Base-by-base conservation (phyloP, 352 stramenopile species). In the Globisporangium lucens region DNA sequence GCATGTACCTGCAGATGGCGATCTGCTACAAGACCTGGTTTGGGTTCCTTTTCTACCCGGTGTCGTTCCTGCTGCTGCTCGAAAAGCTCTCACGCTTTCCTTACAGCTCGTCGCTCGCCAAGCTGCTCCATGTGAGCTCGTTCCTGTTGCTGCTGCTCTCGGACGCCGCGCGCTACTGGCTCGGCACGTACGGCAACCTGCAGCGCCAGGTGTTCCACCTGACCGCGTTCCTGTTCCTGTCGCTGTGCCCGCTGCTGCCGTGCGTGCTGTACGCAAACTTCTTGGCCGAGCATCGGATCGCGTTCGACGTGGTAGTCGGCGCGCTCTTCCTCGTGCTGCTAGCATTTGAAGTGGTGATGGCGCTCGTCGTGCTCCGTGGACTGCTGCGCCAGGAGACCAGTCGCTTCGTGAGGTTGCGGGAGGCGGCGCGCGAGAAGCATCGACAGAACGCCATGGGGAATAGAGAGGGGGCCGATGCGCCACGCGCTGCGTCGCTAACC, bases 161-260 rank as follows among this genome's bases (percentile, higher is more conserved):
- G 41, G 83, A 90, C 51, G 66, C 73, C 0, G 72, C 70, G 43
- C 83, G 83, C 20, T 89, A 87, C 66, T 87, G 78, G 56, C 71
- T 92, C 55, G 82, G 82, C 6, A 85, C 77, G 27, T 68, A 74
- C 47, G 83, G 83, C 27, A 90, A 89, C 47, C 68, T 90, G 56
- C 76, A 73, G 35, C 67, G 70, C 17, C 79, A 89, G 30, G 83
- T 91, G 57, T 88, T 89, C 59, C 77, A 85, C 13, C 70, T 91
- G 57, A 85, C 81, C 15, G 81, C 78, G 24, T 91, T 90, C 56
- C 73, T 90, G 63, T 88, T 92, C 63, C 65, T 92, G 51, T 84
- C 83, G 20, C 65, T 83, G 38, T 92, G 84, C 49, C 84, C 82
- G 5, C 55, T 87, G 55, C 58, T 87, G 2, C 84, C 84, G 41